Evolutionary conservation across 768 basidiomycete species (phyloP).

Genomic region (Boletus vinaceobasis): DNA sequence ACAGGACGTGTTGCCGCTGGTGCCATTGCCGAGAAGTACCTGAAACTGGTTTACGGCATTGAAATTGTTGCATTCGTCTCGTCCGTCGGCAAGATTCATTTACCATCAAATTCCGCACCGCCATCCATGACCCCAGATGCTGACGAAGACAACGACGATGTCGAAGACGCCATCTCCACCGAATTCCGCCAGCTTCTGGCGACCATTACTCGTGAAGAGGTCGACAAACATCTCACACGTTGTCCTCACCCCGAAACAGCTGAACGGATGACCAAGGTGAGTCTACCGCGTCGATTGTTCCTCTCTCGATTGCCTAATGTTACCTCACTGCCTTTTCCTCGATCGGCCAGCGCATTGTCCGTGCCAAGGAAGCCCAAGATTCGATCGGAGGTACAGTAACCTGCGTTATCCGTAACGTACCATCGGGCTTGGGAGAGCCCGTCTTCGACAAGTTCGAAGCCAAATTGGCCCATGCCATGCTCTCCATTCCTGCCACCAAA

Average conservation of each 20-base stretch:
- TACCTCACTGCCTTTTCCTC: slow-evolving; percentile 6
- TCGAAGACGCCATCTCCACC: slow-evolving; percentile 71
- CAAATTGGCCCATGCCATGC: slow-evolving; percentile 93
- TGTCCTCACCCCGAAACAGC: slow-evolving; percentile 91
- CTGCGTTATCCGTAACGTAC: slow-evolving; percentile 89
- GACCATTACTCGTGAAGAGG: slow-evolving; percentile 79
- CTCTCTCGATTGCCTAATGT: slow-evolving; percentile 35
- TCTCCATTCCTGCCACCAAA: slow-evolving; percentile 98
- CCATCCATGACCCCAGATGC: slow-evolving; percentile 40
- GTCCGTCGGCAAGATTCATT: slow-evolving; percentile 88
- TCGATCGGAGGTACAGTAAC: slow-evolving; percentile 99
- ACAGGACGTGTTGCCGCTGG: slow-evolving; percentile 94
- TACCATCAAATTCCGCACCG: slow-evolving; percentile 54
- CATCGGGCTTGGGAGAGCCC: slow-evolving; percentile 92
- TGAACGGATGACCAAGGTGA: slow-evolving; percentile 84
- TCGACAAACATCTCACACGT: slow-evolving; percentile 82
- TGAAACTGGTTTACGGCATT: slow-evolving; percentile 80
- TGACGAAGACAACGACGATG: slow-evolving; percentile 58
- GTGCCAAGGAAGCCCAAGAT: slow-evolving; percentile 85
- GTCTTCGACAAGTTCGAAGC: slow-evolving; percentile 99
- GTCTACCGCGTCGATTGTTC: background rate
- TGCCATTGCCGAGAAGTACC: slow-evolving; percentile 95
- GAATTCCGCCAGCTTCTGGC: slow-evolving; percentile 80
- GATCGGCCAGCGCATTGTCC: slow-evolving; percentile 74
- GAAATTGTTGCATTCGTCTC: slow-evolving; percentile 98